Evolutionary conservation across 106 monocot species (phyloP).

Genomic region (Agapanthus africanus): DNA sequence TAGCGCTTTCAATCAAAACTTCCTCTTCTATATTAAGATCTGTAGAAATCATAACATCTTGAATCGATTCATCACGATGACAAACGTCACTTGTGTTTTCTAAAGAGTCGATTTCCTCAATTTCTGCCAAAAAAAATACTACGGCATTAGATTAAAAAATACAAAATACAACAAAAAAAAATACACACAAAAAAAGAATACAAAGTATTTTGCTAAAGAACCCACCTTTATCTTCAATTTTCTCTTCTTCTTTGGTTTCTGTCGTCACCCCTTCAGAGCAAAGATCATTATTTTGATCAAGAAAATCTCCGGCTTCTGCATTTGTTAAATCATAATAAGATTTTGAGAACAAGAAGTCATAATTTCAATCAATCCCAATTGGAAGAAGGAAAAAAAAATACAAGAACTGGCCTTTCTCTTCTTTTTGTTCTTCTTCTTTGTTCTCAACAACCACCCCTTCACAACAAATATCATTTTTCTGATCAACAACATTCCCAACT

Average conservation of each 20-base stretch:
- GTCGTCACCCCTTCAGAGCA: neutral
- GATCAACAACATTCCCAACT: neutral
- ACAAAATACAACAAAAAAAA: neutral
- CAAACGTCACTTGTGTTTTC: too few relatives aligned
- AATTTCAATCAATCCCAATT: too few relatives aligned
- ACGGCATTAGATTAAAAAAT: neutral
- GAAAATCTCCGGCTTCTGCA: neutral
- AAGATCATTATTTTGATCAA: neutral
- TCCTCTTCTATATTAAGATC: too few relatives aligned
- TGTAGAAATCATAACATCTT: too few relatives aligned
- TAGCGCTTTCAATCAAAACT: neutral
- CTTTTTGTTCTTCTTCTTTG: neutral
- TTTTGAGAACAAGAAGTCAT: too few relatives aligned
- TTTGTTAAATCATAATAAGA: neutral
- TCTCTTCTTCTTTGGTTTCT: too few relatives aligned
- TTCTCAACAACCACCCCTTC: too few relatives aligned
- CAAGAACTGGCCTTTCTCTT: neutral
- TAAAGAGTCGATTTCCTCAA: too few relatives aligned
- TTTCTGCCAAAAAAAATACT: neutral
- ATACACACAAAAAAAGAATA: neutral
- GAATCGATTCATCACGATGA: too few relatives aligned
- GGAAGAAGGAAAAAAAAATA: neutral
- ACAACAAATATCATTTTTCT: too few relatives aligned
- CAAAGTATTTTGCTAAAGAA: neutral
- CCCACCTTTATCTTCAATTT: too few relatives aligned